These are phyloP conservation scores for Bromus sterilis DNA, from an alignment of 176 grass and related monocot genomes.

Conservation along the genomic window DNA sequence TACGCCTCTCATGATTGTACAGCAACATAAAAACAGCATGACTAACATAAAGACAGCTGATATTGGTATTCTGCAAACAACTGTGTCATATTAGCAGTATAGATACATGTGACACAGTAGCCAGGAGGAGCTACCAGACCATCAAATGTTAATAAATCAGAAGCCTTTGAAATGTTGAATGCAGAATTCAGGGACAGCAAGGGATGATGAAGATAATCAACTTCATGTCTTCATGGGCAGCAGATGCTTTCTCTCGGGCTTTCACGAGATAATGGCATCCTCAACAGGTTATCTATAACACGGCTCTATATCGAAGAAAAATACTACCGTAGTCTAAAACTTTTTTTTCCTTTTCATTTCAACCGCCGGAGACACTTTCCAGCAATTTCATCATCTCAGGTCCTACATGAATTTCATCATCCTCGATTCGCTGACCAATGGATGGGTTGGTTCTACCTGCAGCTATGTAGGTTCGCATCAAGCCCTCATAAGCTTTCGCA, in stretches of 20 bases:
- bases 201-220: neutral
- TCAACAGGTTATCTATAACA: neutral
- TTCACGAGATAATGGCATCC: neutral
- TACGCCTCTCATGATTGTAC: too few species aligned
- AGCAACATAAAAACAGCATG: too few species aligned
- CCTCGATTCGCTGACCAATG: constrained; percentile 12
- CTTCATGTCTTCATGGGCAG: neutral
- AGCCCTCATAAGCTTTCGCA: neutral
- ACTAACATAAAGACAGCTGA: neutral
- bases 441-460: constrained; percentile 11
- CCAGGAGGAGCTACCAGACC: neutral
- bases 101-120: too few species aligned
- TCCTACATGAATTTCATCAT: constrained; percentile 17
- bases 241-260: neutral
- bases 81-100: neutral
- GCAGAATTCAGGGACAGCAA: too few species aligned
- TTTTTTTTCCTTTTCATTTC: neutral
- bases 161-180: too few species aligned
- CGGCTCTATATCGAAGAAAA: too few species aligned
- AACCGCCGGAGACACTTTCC: neutral
- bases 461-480: constrained; percentile 16
- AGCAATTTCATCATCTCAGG: constrained; percentile 14
- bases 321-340: too few species aligned
- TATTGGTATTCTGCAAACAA: neutral
- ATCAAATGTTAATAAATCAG: neutral